Percentiles rank a stretch among this genome's conserved stretches.
Conservation (phyloP, 805 yeast species). For the Metschnikowia picachoensis region DNA sequence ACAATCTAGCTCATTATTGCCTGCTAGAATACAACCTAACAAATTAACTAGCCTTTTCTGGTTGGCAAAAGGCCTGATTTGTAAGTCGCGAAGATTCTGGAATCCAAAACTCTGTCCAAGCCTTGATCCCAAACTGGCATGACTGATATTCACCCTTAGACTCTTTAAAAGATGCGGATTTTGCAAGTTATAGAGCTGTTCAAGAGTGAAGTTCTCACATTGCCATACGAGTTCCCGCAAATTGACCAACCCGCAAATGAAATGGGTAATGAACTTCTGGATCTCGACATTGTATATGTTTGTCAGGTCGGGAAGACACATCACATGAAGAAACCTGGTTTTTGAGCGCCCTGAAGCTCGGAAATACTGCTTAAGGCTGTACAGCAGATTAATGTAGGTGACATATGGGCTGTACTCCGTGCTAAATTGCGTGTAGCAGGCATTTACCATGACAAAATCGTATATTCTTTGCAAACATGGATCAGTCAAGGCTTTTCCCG, state of each 20-base stretch:
- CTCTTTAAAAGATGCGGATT: constrained; percentile 22
- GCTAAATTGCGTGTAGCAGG: constrained; percentile 33
- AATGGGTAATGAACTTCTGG: constrained; percentile 21
- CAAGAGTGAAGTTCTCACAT: constrained; percentile 27
- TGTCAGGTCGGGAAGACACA: constrained; percentile 41
- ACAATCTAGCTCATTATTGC: not conserved
- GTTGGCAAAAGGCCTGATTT: constrained; percentile 33
- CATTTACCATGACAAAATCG: constrained; percentile 37
- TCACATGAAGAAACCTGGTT: constrained; percentile 28
- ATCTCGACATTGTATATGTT: constrained; percentile 32
- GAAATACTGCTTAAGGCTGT: constrained; percentile 35
- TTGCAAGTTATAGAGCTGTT: constrained; percentile 29
- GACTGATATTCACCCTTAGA: constrained; percentile 29
- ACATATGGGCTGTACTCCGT: constrained; percentile 22
- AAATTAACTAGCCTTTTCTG: constrained; percentile 23
- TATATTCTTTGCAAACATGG: constrained; percentile 29
- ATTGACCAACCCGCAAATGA: constrained; percentile 23
- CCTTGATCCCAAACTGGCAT: constrained; percentile 19
- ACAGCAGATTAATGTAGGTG: constrained; percentile 34
- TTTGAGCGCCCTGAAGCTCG: not conserved
- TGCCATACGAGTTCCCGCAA: constrained; percentile 32
- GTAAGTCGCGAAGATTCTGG: constrained; percentile 22
- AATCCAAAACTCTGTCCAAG: constrained; percentile 15
- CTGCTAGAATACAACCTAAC: constrained; percentile 1
- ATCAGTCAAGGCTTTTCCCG: constrained; percentile 3